Conservation (phyloP, 1,284 basidiomycete species). For the Amylostereum chailletii region DNA sequence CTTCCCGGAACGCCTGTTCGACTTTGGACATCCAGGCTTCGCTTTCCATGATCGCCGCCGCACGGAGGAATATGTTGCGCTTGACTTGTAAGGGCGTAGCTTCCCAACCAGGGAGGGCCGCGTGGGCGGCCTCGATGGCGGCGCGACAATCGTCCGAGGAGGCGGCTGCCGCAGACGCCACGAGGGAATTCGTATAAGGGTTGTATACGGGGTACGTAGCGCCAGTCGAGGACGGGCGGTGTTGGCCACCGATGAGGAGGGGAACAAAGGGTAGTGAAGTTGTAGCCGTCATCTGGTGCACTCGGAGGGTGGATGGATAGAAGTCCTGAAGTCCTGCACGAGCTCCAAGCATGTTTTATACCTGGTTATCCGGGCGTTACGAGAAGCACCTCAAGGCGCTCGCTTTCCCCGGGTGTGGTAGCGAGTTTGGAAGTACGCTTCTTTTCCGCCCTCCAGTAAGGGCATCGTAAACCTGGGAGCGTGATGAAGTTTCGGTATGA, state of each 20-base stretch:
- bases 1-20: slow-evolving; percentile 11
- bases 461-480: no score
- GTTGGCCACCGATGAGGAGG: slow-evolving; percentile 25
- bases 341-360: no score
- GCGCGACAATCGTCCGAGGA: slow-evolving; percentile 36
- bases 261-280: slow-evolving; percentile 11
- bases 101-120: slow-evolving; percentile 44
- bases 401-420: no score
- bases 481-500: no score
- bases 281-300: no score
- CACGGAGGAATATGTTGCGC: slow-evolving; percentile 36
- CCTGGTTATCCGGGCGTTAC: no score
- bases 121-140: slow-evolving; percentile 37
- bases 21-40: slow-evolving; percentile 33
- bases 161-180: slow-evolving; percentile 35
- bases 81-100: slow-evolving; percentile 25
- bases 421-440: no score
- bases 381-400: no score
- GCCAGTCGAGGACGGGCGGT: slow-evolving; percentile 26
- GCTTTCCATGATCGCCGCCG: slow-evolving; percentile 33
- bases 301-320: no score
- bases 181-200: slow-evolving; percentile 30
- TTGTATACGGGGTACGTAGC: slow-evolving; percentile 38
- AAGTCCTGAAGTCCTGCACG: no score
- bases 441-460: no score